A percentile compares a stretch with the other conserved stretches of the same genome.
Evolutionary conservation across 2,329 filamentous ascomycete genomes (phyloP).

Genomic region (Acrocalymma vagum): DNA sequence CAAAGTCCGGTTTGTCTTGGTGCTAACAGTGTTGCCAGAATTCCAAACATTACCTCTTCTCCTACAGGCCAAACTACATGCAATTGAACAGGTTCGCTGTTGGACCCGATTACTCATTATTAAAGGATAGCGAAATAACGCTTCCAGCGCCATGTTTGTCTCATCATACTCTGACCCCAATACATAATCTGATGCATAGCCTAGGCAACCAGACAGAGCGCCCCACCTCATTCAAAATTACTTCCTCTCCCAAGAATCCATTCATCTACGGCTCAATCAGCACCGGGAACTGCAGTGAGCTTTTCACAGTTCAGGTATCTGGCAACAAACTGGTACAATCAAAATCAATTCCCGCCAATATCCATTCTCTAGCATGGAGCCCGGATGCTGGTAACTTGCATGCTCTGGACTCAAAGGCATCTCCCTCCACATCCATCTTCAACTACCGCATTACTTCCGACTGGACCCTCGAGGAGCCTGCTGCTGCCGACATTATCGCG

Average conservation of each 20-base stretch:
- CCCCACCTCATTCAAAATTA: constrained; percentile 22
- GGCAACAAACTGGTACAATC: constrained; percentile 24
- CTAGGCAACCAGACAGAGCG: constrained; percentile 30
- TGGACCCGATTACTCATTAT: constrained; percentile 22
- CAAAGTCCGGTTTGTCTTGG: not conserved
- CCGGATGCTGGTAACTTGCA: constrained; percentile 27
- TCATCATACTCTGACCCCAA: not conserved
- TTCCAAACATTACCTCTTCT: constrained; percentile 25
- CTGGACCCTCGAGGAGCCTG: constrained; percentile 17
- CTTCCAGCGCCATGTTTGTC: constrained; percentile 29
- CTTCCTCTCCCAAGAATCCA: constrained; percentile 14
- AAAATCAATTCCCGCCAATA: constrained; percentile 26
- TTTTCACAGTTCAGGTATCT: constrained; percentile 24
- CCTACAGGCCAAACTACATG: constrained; percentile 25
- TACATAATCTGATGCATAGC: not conserved
- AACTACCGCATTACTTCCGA: constrained; percentile 28
- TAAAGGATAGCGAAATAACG: constrained; percentile 22
- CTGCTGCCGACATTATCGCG: constrained; percentile 18
- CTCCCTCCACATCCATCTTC: constrained; percentile 22
- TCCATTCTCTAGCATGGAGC: constrained; percentile 30
- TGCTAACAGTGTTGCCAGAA: constrained; percentile 12
- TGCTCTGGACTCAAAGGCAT: constrained; percentile 26
- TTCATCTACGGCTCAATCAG: constrained; percentile 30
- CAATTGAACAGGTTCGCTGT: constrained; percentile 25
- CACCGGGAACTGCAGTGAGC: constrained; percentile 28